Evolutionary conservation across 106 monocot genomes (phyloP).

Genomic region (Apostasia ramifera): DNA sequence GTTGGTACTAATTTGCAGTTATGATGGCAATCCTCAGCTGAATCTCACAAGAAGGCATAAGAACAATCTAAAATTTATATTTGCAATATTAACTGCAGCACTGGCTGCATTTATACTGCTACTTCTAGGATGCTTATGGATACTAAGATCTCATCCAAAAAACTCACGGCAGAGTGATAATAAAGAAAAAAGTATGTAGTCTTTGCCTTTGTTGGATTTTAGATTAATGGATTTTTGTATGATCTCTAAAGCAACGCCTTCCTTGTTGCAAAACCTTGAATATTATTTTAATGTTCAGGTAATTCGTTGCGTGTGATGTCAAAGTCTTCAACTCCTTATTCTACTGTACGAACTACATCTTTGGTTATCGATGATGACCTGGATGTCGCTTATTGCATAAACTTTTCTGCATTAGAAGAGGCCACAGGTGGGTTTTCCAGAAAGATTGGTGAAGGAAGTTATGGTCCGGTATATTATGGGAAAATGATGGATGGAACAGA

Average conservation of each 20-base stretch:
- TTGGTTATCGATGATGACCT: constrained; percentile 21
- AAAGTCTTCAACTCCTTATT: constrained; percentile 20
- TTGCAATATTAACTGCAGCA: constrained; percentile 9
- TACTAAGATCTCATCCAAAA: constrained; percentile 6
- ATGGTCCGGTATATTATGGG: constrained; percentile 43
- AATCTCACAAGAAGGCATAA: neutral
- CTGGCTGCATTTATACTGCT: constrained; percentile 6
- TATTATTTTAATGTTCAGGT: constrained; percentile 4
- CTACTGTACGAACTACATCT: constrained; percentile 21
- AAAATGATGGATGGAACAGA: constrained; percentile 40
- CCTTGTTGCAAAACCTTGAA: too few relatives aligned
- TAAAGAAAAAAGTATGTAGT: constrained; percentile 13
- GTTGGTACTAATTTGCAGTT: constrained; percentile 11
- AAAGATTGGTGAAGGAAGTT: constrained; percentile 39
- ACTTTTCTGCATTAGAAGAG: constrained; percentile 26
- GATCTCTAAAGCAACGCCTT: neutral
- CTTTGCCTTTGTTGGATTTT: neutral
- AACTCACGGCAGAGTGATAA: constrained; percentile 1
- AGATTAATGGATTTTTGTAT: neutral
- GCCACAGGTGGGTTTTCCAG: constrained; percentile 29
- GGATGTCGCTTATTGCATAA: constrained; percentile 16
- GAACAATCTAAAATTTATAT: constrained; percentile 6
- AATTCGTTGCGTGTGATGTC: constrained; percentile 22
- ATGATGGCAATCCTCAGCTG: constrained; percentile 23
- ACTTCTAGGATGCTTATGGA: constrained; percentile 17